Conservation (phyloP, 1,284 basidiomycete genomes). For the Exobasidium cylindrosporum region DNA sequence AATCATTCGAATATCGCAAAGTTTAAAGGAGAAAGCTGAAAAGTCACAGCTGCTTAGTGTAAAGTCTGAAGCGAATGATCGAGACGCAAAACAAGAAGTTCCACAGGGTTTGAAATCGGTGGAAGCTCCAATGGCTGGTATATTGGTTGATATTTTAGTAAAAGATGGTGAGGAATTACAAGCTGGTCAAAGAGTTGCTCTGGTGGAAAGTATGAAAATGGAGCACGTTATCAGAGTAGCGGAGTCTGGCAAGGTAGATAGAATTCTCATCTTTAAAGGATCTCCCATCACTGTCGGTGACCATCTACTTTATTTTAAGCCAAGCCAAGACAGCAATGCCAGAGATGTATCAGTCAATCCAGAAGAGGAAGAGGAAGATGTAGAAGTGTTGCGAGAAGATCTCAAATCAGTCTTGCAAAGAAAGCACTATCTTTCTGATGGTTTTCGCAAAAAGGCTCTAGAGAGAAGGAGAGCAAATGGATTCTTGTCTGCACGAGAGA, state of each 20-base stretch:
- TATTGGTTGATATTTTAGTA: constrained; percentile 93
- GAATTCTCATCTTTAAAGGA: constrained; percentile 17
- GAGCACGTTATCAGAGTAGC: constrained; percentile 58
- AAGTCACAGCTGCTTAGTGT: not conserved
- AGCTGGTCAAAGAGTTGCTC: constrained; percentile 87
- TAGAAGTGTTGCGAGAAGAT: constrained; percentile 22
- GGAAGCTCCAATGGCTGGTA: constrained; percentile 66
- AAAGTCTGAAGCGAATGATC: not conserved
- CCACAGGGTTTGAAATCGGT: constrained; percentile 17
- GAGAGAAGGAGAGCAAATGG: constrained; percentile 28
- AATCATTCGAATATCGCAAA: not conserved
- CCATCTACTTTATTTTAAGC: constrained; percentile 19
- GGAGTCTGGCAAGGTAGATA: constrained; percentile 11
- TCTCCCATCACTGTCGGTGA: constrained; percentile 20
- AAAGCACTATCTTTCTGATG: constrained; percentile 15
- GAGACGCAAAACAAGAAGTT: too few species aligned
- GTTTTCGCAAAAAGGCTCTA: constrained; percentile 17
- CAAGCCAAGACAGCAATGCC: not conserved
- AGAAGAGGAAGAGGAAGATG: constrained; percentile 15
- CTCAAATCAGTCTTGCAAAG: constrained; percentile 19
- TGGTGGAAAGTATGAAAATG: constrained; percentile 61
- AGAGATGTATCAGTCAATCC: too few species aligned
- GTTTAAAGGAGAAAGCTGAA: not conserved
- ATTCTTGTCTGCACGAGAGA: constrained; percentile 32
- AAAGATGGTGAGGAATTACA: constrained; percentile 95